A percentile compares a stretch with the other conserved stretches of the same genome.
phyloP scores from a whole-genome alignment of 352 stramenopile species.

The Globisporangium canariense region DNA sequence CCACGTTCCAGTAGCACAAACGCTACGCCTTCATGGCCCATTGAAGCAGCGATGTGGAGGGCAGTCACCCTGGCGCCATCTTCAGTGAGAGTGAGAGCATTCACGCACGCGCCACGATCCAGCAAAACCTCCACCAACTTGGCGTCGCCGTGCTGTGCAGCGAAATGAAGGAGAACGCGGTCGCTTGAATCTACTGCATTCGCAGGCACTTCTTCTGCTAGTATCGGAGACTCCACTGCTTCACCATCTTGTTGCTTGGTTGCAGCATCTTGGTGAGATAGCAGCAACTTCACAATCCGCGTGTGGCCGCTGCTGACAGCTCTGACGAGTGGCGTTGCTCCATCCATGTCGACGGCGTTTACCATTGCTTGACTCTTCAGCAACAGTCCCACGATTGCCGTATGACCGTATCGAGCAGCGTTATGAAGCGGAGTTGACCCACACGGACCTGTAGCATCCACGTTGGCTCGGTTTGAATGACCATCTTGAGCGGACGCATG shows the following conservation, averaged over 20 bases:
- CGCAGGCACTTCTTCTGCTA: not conserved
- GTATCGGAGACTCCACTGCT: not conserved
- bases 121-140: not conserved
- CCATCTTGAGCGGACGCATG: not conserved
- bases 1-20: not conserved
- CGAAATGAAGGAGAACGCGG: not conserved
- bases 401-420: not conserved
- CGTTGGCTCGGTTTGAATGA: not conserved
- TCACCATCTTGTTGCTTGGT: not conserved
- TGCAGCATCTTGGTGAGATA: not conserved
- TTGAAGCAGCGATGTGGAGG: slow-evolving; percentile 2
- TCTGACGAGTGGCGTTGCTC: not conserved
- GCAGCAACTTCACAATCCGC: not conserved
- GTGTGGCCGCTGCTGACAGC: not conserved
- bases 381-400: not conserved
- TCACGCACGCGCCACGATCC: not conserved
- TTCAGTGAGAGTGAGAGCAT: not conserved
- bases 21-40: not conserved
- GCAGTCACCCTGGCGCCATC: not conserved
- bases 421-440: slow-evolving; percentile 6
- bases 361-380: slow-evolving; percentile 2
- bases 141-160: not conserved
- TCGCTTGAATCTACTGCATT: not conserved
- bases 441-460: not conserved
- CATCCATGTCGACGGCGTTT: not conserved